A percentile compares a stretch with the other conserved stretches of the same genome.
Conservation (phyloP, 2,329 filamentous ascomycete genomes). For the Volutella citrinella region DNA sequence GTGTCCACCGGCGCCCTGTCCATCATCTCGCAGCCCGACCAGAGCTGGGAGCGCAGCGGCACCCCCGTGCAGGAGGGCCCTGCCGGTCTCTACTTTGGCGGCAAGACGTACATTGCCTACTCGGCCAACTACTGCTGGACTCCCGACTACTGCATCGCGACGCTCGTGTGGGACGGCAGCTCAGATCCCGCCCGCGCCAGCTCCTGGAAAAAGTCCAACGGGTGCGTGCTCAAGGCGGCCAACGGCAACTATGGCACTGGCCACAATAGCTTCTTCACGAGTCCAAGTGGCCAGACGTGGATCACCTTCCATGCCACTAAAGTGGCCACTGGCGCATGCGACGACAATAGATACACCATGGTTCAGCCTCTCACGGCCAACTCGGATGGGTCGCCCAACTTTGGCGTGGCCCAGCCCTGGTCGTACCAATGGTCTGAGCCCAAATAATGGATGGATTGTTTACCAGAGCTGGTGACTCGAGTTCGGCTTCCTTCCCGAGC, state of each 20-base stretch:
- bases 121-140: slow-evolving; percentile 58
- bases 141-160: slow-evolving; percentile 49
- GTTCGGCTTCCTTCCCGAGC: too few relatives aligned
- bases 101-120: slow-evolving; percentile 51
- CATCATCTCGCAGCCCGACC: slow-evolving; percentile 49
- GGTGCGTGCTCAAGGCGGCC: slow-evolving; percentile 48
- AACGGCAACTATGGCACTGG: slow-evolving; percentile 57
- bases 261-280: slow-evolving; percentile 58
- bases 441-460: too few relatives aligned
- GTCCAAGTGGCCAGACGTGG: slow-evolving; percentile 54
- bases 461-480: too few relatives aligned
- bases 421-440: slow-evolving; percentile 22
- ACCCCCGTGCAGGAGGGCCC: slow-evolving; percentile 55
- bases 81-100: slow-evolving; percentile 50
- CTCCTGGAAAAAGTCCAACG: slow-evolving; percentile 50
- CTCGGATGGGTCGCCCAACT: slow-evolving; percentile 49
- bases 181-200: slow-evolving; percentile 41
- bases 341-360: slow-evolving; percentile 52
- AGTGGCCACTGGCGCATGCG: slow-evolving; percentile 47
- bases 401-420: slow-evolving; percentile 35
- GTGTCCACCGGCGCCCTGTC: slow-evolving; percentile 38
- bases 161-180: slow-evolving; percentile 50
- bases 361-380: slow-evolving; percentile 49
- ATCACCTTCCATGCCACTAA: slow-evolving; percentile 55
- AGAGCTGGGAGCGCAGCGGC: slow-evolving; percentile 48